Evolutionary conservation across 2,329 filamentous ascomycete genomes (phyloP).

Genomic region (Penicillium sp.): DNA sequence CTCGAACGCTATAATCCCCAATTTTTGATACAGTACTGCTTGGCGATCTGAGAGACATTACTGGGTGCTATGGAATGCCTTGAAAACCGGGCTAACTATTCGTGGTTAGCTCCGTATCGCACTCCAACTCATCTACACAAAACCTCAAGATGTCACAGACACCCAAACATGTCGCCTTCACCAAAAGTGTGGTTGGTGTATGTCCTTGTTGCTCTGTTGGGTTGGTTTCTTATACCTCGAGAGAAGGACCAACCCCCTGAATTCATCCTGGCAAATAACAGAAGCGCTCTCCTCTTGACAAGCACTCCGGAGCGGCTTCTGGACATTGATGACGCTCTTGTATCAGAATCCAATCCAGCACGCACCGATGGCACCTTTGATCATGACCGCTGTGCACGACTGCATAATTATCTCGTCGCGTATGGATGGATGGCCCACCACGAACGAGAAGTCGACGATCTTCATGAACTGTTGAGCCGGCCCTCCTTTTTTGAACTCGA

Average conservation of each 20-base stretch:
- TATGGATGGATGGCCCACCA: not conserved
- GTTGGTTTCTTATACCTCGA: not conserved
- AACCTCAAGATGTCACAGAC: not conserved
- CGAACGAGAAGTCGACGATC: not conserved
- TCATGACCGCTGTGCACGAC: not conserved
- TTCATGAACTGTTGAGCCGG: not conserved
- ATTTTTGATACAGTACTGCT: no score
- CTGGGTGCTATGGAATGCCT: not conserved
- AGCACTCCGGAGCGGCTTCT: not conserved
- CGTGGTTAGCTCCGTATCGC: not conserved
- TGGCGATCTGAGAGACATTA: not conserved
- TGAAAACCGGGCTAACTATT: not conserved
- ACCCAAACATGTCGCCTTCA: not conserved
- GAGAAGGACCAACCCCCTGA: not conserved
- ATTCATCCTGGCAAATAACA: not conserved
- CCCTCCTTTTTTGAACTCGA: not conserved
- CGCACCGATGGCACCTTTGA: conserved; percentile 1
- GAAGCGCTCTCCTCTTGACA: not conserved
- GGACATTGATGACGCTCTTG: not conserved
- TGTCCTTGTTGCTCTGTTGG: not conserved
- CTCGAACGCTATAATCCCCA: no score
- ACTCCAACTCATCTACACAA: not conserved
- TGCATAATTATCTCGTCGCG: conserved; percentile 4
- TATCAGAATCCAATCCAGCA: conserved; percentile 4
- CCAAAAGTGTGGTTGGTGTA: not conserved